phyloP scores from a whole-genome alignment of 1,284 basidiomycete species.

The Ustilago shanxiensis region DNA sequence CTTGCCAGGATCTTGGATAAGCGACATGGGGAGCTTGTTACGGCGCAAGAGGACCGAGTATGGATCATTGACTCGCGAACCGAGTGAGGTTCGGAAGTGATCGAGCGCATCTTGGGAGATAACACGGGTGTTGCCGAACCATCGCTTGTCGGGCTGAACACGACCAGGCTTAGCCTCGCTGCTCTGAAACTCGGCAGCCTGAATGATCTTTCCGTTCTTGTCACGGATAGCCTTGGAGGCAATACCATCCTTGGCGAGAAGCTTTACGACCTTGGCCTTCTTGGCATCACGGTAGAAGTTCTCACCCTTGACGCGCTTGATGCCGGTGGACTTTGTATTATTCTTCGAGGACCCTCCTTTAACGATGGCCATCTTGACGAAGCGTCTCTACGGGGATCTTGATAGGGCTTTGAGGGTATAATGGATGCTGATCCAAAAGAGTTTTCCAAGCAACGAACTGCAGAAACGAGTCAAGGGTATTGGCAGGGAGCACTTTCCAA shows the following conservation, averaged over 20 bases:
- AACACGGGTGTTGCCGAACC: slow-evolving; percentile 87
- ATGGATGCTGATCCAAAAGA: neutral
- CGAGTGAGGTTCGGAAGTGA: slow-evolving; percentile 69
- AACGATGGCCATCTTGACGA: slow-evolving; percentile 54
- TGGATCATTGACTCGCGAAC: slow-evolving; percentile 64
- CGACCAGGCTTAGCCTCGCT: slow-evolving; percentile 68
- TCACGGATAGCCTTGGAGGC: slow-evolving; percentile 68
- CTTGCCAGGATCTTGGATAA: slow-evolving; percentile 64
- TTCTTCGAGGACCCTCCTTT: slow-evolving; percentile 59
- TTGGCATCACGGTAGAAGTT: slow-evolving; percentile 70
- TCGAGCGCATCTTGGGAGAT: slow-evolving; percentile 77
- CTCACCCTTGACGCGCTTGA: slow-evolving; percentile 63
- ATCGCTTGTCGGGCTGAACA: slow-evolving; percentile 68
- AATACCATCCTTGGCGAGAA: slow-evolving; percentile 64
- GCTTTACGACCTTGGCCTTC: slow-evolving; percentile 68
- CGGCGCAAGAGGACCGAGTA: slow-evolving; percentile 67
- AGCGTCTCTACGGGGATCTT: neutral
- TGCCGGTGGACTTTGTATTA: slow-evolving; percentile 55
- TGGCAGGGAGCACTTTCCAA: neutral
- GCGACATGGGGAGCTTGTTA: slow-evolving; percentile 69
- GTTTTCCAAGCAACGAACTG: neutral
- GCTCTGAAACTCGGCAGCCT: slow-evolving; percentile 67
- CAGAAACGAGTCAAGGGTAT: slow-evolving; percentile 10
- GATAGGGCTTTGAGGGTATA: slow-evolving; percentile 29
- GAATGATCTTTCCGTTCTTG: slow-evolving; percentile 65